These are phyloP conservation scores for Trichophyton mentagrophytes DNA, from an alignment of 2,329 filamentous ascomycete genomes.

Conservation along the genomic window DNA sequence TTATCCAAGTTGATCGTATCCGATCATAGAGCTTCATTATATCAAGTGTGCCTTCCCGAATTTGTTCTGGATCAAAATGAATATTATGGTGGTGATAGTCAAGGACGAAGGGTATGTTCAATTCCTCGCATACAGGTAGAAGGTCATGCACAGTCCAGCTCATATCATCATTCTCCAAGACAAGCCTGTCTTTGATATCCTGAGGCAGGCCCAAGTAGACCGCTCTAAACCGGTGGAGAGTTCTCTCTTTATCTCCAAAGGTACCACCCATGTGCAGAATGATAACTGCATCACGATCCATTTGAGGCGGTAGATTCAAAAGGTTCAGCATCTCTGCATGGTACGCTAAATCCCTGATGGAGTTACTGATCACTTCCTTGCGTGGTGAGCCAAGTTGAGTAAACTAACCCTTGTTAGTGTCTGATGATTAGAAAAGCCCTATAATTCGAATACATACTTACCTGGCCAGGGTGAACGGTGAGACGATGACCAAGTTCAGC, in stretches of 20 bases:
- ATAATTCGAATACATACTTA: slow-evolving; percentile 16
- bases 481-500: slow-evolving; percentile 69
- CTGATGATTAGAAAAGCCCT: not conserved
- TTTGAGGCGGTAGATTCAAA: slow-evolving; percentile 62
- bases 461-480: slow-evolving; percentile 78
- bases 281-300: slow-evolving; percentile 79
- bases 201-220: slow-evolving; percentile 58
- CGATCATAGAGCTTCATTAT: slow-evolving; percentile 62
- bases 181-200: slow-evolving; percentile 64
- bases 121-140: slow-evolving; percentile 76
- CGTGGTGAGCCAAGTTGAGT: slow-evolving; percentile 82
- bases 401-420: slow-evolving; percentile 40
- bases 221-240: slow-evolving; percentile 61
- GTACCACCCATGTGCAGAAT: slow-evolving; percentile 86
- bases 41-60: slow-evolving; percentile 74
- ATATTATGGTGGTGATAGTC: slow-evolving; percentile 97
- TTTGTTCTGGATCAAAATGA: slow-evolving; percentile 57
- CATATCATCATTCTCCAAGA: slow-evolving; percentile 91
- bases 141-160: slow-evolving; percentile 86
- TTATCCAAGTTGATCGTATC: slow-evolving; percentile 71
- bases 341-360: slow-evolving; percentile 72
- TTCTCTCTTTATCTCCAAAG: slow-evolving; percentile 74
- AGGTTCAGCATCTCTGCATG: slow-evolving; percentile 74
- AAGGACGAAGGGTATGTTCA: slow-evolving; percentile 85
- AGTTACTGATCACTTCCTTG: slow-evolving; percentile 59